Evolutionary conservation across 371 early-diverging fungal genomes (phyloP).

Genomic region (Blakeslea trispora): DNA sequence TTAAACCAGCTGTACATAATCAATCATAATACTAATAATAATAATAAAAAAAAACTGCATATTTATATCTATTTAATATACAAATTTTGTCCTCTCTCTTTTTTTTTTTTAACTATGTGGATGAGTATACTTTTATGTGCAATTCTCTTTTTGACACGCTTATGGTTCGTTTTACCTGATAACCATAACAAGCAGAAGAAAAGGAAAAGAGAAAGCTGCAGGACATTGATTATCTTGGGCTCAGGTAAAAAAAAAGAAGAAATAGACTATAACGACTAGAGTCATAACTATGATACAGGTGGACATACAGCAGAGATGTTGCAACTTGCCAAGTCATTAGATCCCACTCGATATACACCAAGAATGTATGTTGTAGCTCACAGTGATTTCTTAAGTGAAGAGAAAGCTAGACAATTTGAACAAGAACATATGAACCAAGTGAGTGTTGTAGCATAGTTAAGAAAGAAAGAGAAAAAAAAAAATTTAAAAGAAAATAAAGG

Average conservation of each 20-base stretch:
- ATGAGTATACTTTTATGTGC: background rate
- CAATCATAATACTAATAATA: too few relatives aligned
- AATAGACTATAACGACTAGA: too few relatives aligned
- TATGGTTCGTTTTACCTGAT: background rate
- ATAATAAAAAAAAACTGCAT: too few relatives aligned
- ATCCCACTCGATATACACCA: constrained; percentile 51
- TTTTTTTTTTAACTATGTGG: background rate
- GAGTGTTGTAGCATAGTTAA: constrained; percentile 1
- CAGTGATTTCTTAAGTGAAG: constrained; percentile 59
- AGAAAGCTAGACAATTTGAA: constrained; percentile 58
- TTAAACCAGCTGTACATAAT: constrained; percentile 17
- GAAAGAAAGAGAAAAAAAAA: too few relatives aligned
- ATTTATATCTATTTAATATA: background rate
- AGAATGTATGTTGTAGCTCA: constrained; percentile 66
- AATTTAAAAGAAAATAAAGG: background rate
- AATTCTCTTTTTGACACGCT: background rate
- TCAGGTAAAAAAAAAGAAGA: too few relatives aligned
- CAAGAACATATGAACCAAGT: constrained; percentile 12
- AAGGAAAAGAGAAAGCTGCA: background rate
- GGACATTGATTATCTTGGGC: background rate
- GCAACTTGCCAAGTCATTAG: constrained; percentile 55
- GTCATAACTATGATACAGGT: too few relatives aligned
- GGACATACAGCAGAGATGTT: constrained; percentile 87
- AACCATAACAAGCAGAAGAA: background rate
- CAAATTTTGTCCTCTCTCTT: constrained; percentile 8